Percentiles rank a stretch among this genome's conserved stretches.
These are phyloP conservation scores for Neurospora sublineolata DNA, from an alignment of 495 filamentous ascomycete species.

Conservation along the genomic window DNA sequence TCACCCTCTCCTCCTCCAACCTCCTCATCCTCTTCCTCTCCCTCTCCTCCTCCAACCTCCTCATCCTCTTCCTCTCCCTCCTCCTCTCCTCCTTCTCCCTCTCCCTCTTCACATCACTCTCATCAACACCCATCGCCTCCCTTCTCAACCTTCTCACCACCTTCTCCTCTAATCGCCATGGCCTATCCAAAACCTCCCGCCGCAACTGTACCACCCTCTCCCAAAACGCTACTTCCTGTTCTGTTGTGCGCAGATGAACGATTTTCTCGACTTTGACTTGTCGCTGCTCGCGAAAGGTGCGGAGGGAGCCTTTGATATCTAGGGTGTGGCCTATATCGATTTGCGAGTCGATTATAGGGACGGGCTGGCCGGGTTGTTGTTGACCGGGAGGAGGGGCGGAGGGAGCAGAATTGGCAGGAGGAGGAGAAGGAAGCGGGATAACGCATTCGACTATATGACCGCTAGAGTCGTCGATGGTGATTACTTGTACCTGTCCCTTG, in stretches of 20 bases:
- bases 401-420: background rate
- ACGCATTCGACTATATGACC: conserved; percentile 58
- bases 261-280: conserved; percentile 65
- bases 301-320: conserved; percentile 67
- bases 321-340: conserved; percentile 59
- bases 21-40: background rate
- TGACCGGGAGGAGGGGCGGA: background rate
- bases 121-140: conserved; percentile 34
- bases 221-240: conserved; percentile 70
- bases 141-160: conserved; percentile 43
- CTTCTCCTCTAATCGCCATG: conserved; percentile 51
- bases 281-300: conserved; percentile 45
- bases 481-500: background rate
- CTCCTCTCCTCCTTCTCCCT: conserved; percentile 2
- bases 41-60: background rate
- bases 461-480: conserved; percentile 74
- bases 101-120: conserved; percentile 19
- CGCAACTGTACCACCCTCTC: conserved; percentile 52
- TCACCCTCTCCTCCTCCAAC: background rate
- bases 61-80: background rate
- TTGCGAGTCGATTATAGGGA: conserved; percentile 10
- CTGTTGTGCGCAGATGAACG: conserved; percentile 46
- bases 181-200: conserved; percentile 48
- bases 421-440: conserved; percentile 8
- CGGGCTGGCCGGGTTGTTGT: background rate